Evolutionary conservation across 352 stramenopile genomes (phyloP), one percentile per base, ranked within the genome.

Genomic region (Aphanomyces cochlioides): DNA sequence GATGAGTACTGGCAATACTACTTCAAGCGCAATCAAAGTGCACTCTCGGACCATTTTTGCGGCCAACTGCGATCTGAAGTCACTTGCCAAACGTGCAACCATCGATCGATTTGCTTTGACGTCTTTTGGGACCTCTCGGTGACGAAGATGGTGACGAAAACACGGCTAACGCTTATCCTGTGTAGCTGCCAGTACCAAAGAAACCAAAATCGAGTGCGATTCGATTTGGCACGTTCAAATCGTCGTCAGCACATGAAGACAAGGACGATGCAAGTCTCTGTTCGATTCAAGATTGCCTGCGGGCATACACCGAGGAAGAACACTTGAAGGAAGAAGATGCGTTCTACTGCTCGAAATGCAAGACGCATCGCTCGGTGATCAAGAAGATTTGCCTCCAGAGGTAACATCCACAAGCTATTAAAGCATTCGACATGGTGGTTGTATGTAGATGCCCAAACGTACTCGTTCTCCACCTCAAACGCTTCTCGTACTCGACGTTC

Each of bases 1-100:
- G 77, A 92, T 47, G 77, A 89, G 66, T 95, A 96, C 68, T 98
- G 93, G 95, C 79, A 84, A 13, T 87, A 90, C 66, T 90, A 94
- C 72, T 48, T 77, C 4, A 76, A 89, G 21, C 78, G 84, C 59
- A 93, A 95, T 72, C 15, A 66, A 12, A 92, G 81, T 57, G 70
- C 79, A 3, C 66, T 96, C 19, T 91, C 85, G 17, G 83, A 92
- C 64, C 73, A 92, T 4, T 96, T 95, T 47, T 93, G 84, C 60
- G 89, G 87, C 1, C 89, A 96, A 59, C 70, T 94, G 12, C 75
- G 86, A 0, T 93, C 82, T 13, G 84, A 90, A 66, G 88, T 96
- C 36, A 77, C 72, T 41, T 96, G 88, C 73, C 77, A 79, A 19
- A 88, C 78, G 37, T 96, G 87, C 77, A 81, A 72, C 38, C 77